phyloP scores from a whole-genome alignment of 192 early-diverging fungal genomes.

The Mortierella antarctica region DNA sequence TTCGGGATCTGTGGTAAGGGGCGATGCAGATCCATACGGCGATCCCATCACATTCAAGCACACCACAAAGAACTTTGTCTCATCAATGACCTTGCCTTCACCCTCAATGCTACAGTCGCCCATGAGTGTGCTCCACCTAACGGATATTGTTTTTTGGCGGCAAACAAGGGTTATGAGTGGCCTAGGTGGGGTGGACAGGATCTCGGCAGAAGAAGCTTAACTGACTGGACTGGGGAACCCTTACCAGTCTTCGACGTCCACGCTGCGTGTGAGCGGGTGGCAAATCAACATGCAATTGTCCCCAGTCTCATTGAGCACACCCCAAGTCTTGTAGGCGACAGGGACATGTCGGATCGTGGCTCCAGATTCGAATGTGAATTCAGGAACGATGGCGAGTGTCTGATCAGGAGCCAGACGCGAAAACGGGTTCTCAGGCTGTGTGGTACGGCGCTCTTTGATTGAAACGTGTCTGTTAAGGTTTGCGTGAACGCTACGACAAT shows the following conservation, averaged over 20 bases:
- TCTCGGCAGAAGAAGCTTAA: neutral
- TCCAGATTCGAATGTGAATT: constrained; percentile 86
- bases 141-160: neutral
- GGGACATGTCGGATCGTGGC: constrained; percentile 78
- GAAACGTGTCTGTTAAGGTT: neutral
- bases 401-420: constrained; percentile 71
- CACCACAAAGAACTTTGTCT: constrained; percentile 90
- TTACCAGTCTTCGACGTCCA: constrained; percentile 96
- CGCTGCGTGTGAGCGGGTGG: constrained; percentile 93
- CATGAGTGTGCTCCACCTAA: constrained; percentile 77
- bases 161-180: neutral
- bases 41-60: constrained; percentile 94
- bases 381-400: constrained; percentile 69
- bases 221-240: neutral
- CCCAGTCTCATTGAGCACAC: constrained; percentile 75
- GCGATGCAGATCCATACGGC: constrained; percentile 93
- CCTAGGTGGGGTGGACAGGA: too few species aligned
- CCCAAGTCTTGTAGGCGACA: constrained; percentile 98
- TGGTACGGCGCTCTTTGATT: constrained; percentile 9
- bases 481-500: too few species aligned
- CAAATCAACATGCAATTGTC: constrained; percentile 96
- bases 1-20: constrained; percentile 84
- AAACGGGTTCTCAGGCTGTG: constrained; percentile 65
- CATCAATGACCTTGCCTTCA: constrained; percentile 86
- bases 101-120: constrained; percentile 80